A percentile compares a stretch with the other conserved stretches of the same genome.
These are phyloP conservation scores for Boletus reticuloceps DNA, from an alignment of 768 basidiomycete genomes.

Conservation along the genomic window DNA sequence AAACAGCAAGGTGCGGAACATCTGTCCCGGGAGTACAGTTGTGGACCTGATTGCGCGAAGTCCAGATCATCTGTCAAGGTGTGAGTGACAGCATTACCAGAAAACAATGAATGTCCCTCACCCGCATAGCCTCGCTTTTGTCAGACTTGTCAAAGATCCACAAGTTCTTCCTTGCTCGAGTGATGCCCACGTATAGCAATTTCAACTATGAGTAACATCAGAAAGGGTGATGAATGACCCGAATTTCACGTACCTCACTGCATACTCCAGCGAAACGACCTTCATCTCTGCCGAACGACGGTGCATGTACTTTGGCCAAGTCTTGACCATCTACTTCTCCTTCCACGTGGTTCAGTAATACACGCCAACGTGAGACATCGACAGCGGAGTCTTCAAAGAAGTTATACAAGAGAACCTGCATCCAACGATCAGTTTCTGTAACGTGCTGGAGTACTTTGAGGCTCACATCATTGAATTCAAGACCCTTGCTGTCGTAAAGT, in stretches of 20 bases:
- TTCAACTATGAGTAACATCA: slow-evolving; percentile 47
- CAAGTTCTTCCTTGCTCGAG: slow-evolving; percentile 63
- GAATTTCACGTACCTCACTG: slow-evolving; percentile 44
- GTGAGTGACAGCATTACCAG: neutral
- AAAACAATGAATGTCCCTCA: slow-evolving; percentile 18
- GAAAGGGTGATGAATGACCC: neutral
- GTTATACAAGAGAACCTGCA: slow-evolving; percentile 68
- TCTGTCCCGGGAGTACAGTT: slow-evolving; percentile 47
- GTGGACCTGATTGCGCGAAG: slow-evolving; percentile 41
- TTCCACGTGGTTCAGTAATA: slow-evolving; percentile 46
- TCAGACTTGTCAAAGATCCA: slow-evolving; percentile 67
- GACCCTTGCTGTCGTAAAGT: slow-evolving; percentile 32
- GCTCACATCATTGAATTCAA: slow-evolving; percentile 24
- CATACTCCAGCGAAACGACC: slow-evolving; percentile 54
- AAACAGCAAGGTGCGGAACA: slow-evolving; percentile 52
- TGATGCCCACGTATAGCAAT: slow-evolving; percentile 67
- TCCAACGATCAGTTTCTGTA: neutral
- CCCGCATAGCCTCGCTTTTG: slow-evolving; percentile 56
- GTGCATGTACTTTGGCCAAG: slow-evolving; percentile 30
- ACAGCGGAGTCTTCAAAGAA: slow-evolving; percentile 67
- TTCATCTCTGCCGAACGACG: slow-evolving; percentile 44
- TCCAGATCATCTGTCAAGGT: slow-evolving; percentile 49
- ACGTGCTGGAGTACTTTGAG: neutral
- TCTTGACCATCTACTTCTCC: slow-evolving; percentile 14
- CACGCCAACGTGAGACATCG: slow-evolving; percentile 54